Conservation (phyloP, 148 eudicot species). For the Cornus suecica region DNA sequence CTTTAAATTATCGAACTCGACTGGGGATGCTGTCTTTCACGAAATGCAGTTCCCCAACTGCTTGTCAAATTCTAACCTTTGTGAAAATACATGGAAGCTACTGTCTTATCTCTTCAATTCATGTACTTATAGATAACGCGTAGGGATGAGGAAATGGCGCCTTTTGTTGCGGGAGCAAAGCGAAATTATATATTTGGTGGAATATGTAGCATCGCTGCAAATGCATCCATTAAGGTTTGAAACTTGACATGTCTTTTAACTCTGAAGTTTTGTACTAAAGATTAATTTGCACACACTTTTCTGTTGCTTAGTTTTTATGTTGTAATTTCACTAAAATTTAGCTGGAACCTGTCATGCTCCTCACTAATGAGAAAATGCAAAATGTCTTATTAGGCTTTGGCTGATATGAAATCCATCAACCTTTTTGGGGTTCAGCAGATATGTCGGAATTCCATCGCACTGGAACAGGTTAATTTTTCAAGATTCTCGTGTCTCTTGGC, state of each 20-base stretch:
- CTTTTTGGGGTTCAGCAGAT: constrained; percentile 99
- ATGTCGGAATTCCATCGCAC: constrained; percentile 92
- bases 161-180: constrained; percentile 73
- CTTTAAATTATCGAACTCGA: neutral
- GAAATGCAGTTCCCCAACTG: neutral
- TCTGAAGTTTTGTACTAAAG: constrained; percentile 9
- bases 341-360: neutral
- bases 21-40: neutral
- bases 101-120: constrained; percentile 15
- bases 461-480: constrained; percentile 72
- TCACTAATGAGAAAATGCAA: neutral
- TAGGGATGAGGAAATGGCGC: constrained; percentile 92
- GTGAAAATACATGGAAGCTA: neutral
- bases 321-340: constrained; percentile 4
- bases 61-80: neutral
- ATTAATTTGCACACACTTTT: constrained; percentile 1
- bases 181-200: constrained; percentile 95
- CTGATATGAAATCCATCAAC: constrained; percentile 81
- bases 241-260: constrained; percentile 41
- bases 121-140: constrained; percentile 65
- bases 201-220: constrained; percentile 83
- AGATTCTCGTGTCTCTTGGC: neutral
- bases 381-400: constrained; percentile 64
- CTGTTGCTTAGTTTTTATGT: constrained; percentile 11
- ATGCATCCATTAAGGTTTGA: constrained; percentile 79